Conservation (phyloP, 345 rosid genomes). For the Euclidium syriacum region DNA sequence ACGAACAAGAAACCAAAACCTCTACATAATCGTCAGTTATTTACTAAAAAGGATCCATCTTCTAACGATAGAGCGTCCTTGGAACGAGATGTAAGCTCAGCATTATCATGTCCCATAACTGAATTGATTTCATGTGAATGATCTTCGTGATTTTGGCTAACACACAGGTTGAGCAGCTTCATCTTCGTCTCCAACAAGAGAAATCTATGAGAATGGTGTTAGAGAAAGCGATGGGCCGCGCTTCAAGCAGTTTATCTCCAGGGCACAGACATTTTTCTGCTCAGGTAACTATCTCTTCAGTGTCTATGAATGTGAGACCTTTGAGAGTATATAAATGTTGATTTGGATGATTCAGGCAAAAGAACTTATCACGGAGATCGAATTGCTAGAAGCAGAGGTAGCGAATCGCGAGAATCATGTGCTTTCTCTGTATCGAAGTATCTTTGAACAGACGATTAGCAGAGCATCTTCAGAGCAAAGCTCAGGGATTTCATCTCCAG, state of each 20-base stretch:
- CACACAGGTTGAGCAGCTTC: conserved; percentile 84
- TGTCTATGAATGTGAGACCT: neutral
- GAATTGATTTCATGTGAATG: neutral
- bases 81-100: conserved; percentile 74
- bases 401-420: conserved; percentile 76
- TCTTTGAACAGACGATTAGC: conserved; percentile 59
- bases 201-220: conserved; percentile 66
- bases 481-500: conserved; percentile 66
- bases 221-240: conserved; percentile 87
- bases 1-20: conserved; percentile 42
- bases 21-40: conserved; percentile 26
- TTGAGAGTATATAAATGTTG: no score
- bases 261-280: conserved; percentile 84
- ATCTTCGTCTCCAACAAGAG: conserved; percentile 69
- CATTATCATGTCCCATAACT: neutral
- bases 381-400: conserved; percentile 79
- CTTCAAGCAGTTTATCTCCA: conserved; percentile 83
- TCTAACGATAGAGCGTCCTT: conserved; percentile 55
- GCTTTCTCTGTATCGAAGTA: conserved; percentile 67
- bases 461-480: conserved; percentile 53
- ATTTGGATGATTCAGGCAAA: conserved; percentile 45
- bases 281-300: conserved; percentile 38
- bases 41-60: conserved; percentile 26
- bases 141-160: conserved; percentile 4
- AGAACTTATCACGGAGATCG: conserved; percentile 79